A percentile compares a stretch with the other conserved stretches of the same genome.
phyloP scores from a whole-genome alignment of 352 stramenopile genomes.

The Globisporangium alternatum region DNA sequence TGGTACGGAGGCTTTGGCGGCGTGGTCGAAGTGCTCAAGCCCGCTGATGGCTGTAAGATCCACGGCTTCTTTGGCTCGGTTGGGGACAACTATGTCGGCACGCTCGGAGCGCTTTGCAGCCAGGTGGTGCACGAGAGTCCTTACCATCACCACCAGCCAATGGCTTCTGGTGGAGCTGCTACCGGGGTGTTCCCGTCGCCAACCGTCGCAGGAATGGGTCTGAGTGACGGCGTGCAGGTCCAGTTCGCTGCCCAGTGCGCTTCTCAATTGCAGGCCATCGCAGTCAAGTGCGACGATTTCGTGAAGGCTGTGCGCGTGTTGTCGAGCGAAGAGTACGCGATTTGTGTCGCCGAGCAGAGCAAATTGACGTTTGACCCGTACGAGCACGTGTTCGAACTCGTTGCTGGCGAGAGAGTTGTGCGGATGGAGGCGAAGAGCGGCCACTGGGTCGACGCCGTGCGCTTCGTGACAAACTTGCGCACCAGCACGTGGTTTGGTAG shows the following conservation, averaged over 20 bases:
- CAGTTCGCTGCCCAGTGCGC: conserved; percentile 10
- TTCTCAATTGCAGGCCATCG: conserved; percentile 23
- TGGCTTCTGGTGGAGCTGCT: neutral
- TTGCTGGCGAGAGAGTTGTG: conserved; percentile 32
- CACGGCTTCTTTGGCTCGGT: conserved; percentile 50
- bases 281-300: conserved; percentile 35
- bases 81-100: conserved; percentile 48
- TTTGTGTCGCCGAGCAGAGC: conserved; percentile 13
- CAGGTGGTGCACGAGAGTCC: conserved; percentile 11
- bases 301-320: conserved; percentile 34
- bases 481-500: conserved; percentile 50
- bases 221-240: conserved; percentile 20
- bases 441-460: conserved; percentile 52
- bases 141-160: neutral
- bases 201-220: conserved; percentile 16
- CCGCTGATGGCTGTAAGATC: conserved; percentile 37
- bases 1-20: conserved; percentile 65
- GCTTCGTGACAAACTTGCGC: conserved; percentile 42
- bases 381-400: conserved; percentile 51
- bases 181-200: conserved; percentile 12
- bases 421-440: conserved; percentile 43
- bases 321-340: conserved; percentile 22
- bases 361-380: conserved; percentile 21
- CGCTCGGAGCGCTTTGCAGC: conserved; percentile 37
- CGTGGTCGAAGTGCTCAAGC: conserved; percentile 36